Evolutionary conservation across 2,329 filamentous ascomycete species (phyloP).

Genomic region (Fusarium foetens): DNA sequence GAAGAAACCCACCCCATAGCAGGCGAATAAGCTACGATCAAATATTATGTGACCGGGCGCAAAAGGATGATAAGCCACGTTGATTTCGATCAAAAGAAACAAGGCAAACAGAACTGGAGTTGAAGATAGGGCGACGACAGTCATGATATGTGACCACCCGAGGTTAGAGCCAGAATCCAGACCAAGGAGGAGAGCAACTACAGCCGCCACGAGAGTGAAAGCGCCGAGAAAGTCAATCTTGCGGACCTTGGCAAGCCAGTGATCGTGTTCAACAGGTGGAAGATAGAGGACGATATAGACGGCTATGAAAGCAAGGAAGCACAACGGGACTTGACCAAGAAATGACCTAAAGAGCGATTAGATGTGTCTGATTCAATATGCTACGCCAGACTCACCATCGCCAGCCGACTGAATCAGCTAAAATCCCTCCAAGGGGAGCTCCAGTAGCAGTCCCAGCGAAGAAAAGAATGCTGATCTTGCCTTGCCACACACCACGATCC

Average conservation of each 20-base stretch:
- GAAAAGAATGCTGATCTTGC: conserved; percentile 76
- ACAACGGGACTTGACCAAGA: conserved; percentile 74
- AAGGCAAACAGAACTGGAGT: conserved; percentile 68
- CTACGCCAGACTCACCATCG: conserved; percentile 64
- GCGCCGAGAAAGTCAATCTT: conserved; percentile 81
- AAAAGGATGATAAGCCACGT: conserved; percentile 76
- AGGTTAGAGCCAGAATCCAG: conserved; percentile 79
- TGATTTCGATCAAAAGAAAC: conserved; percentile 76
- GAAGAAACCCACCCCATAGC: conserved; percentile 79
- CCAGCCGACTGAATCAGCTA: conserved; percentile 81
- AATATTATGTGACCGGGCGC: conserved; percentile 80
- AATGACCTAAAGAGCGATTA: conserved; percentile 66
- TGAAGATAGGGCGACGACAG: conserved; percentile 66
- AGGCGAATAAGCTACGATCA: conserved; percentile 71
- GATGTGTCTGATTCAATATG: neutral
- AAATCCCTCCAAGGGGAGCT: conserved; percentile 74
- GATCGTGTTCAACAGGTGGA: conserved; percentile 67
- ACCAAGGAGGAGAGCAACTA: conserved; percentile 73
- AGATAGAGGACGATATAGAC: conserved; percentile 72
- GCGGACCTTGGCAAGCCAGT: conserved; percentile 73
- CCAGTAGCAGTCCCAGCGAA: conserved; percentile 74
- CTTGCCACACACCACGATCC: conserved; percentile 79
- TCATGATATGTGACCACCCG: conserved; percentile 70
- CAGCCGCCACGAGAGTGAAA: conserved; percentile 70
- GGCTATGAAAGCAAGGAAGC: conserved; percentile 70